Evolutionary conservation across 2,329 filamentous ascomycete species (phyloP).

Genomic region (Fusarium sp.): DNA sequence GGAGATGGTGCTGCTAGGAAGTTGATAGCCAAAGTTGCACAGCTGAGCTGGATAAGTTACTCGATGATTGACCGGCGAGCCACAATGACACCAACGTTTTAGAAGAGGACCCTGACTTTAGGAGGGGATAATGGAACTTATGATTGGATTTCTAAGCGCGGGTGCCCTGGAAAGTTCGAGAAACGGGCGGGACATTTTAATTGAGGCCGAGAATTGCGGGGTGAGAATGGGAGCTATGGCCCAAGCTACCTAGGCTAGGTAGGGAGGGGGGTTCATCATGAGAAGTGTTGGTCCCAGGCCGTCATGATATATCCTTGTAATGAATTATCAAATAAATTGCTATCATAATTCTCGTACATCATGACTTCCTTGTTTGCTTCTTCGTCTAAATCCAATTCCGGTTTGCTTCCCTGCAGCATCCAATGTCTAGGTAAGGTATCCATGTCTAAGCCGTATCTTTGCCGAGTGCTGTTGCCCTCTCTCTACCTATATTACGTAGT

Average conservation of each 20-base stretch:
- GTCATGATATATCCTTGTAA: slow-evolving; percentile 21
- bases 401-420: background rate
- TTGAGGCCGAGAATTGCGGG: slow-evolving; percentile 29
- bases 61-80: slow-evolving; percentile 1
- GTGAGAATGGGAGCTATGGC: slow-evolving; percentile 7
- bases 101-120: slow-evolving; percentile 16
- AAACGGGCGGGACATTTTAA: slow-evolving; percentile 27
- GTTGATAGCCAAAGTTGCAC: background rate
- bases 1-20: background rate
- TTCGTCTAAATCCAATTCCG: background rate
- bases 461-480: background rate
- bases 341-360: background rate
- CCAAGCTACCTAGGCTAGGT: background rate
- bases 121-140: slow-evolving; percentile 6
- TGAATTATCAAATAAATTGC: too few relatives aligned
- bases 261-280: slow-evolving; percentile 19
- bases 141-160: slow-evolving; percentile 53
- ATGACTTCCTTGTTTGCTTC: background rate
- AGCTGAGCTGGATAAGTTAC: background rate
- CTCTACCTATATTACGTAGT: background rate
- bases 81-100: slow-evolving; percentile 21
- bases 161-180: slow-evolving; percentile 48
- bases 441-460: background rate
- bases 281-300: slow-evolving; percentile 4
- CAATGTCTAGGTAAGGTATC: too few relatives aligned